Percentiles rank a stretch among this genome's conserved stretches.
Evolutionary conservation across 129 eudicot species (phyloP).

Genomic region (Glebionis coronaria): DNA sequence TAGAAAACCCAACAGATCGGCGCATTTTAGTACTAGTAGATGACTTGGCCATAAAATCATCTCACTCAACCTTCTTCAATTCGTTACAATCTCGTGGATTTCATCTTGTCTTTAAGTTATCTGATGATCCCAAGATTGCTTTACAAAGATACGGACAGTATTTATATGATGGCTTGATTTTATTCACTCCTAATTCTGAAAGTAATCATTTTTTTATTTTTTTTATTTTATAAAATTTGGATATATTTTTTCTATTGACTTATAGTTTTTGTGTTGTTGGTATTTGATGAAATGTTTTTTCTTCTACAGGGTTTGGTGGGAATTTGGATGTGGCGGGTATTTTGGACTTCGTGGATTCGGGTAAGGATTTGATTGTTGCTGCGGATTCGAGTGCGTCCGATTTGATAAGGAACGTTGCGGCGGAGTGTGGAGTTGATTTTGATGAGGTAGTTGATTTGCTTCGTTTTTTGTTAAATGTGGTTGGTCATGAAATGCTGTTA

Average conservation of each 20-base stretch:
- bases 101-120: conserved; percentile 76
- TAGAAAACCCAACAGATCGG: conserved; percentile 72
- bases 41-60: conserved; percentile 67
- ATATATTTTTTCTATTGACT: no score
- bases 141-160: conserved; percentile 81
- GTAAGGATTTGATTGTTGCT: conserved; percentile 80
- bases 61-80: conserved; percentile 80
- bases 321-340: conserved; percentile 60
- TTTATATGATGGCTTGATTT: conserved; percentile 70
- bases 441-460: conserved; percentile 56
- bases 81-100: conserved; percentile 70
- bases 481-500: neutral
- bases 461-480: neutral
- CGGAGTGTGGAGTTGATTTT: conserved; percentile 87
- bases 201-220: conserved; percentile 37
- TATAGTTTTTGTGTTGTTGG: conserved; percentile 1
- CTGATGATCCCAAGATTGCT: conserved; percentile 69
- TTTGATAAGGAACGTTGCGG: conserved; percentile 78
- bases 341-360: conserved; percentile 83
- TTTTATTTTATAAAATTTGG: neutral
- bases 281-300: conserved; percentile 31
- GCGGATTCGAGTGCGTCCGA: conserved; percentile 85
- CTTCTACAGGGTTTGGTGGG: conserved; percentile 69
- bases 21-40: conserved; percentile 75
- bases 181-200: conserved; percentile 63